Evolutionary conservation across 2,329 filamentous ascomycete species (phyloP), one percentile per base, ranked within the genome.

Genomic region (Ophiocordyceps sinensis): DNA sequence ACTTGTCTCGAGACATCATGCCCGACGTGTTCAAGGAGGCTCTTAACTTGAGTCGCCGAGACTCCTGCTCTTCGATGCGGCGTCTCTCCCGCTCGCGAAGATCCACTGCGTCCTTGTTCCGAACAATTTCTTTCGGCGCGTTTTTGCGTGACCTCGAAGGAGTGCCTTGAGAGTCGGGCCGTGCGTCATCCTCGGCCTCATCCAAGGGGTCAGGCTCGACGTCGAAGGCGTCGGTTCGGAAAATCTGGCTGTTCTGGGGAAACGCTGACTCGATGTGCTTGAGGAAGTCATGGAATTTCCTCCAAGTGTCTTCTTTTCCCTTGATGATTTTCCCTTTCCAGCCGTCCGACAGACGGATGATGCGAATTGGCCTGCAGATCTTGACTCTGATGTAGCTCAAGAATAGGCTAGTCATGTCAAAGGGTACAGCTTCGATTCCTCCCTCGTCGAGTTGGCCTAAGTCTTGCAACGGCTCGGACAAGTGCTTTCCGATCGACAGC

Each of bases 1-100:
- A 56, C 47, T 66, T 62, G 52, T 71, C 63, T 54, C 56, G 68
- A 45, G 56, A 58, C 45, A 60, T 65, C 44, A 49, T 59, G 37
- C 54, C 68, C 43, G 57, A 65, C 47, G 51, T 57, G 47, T 59
- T 71, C 45, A 72, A 60, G 45, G 56, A 66, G 48, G 58, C 59
- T 48, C 62, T 68, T 30, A 72, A 63, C 44, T 63, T 67, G 48
- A 57, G 53, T 28, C 64, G 62, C 23, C 78, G 74, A 45, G 61
- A 56, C 40, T 75, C 68, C 51, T 79, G 73, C 42, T 73, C 66
- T 43, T 66, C 58, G 5, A 69, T 55, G 41, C 75, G 71, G n/a
- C 61, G 58, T 41, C 64, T 62, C 39, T 79, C 77, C 41, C 61
- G 66, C 38, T 73, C 65, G 49, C 81, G 72, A 28, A 75, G 62